Percentiles rank a stretch among this genome's conserved stretches.
Evolutionary conservation across 2,329 filamentous ascomycete genomes (phyloP).

Genomic region (Fusarium luffae): DNA sequence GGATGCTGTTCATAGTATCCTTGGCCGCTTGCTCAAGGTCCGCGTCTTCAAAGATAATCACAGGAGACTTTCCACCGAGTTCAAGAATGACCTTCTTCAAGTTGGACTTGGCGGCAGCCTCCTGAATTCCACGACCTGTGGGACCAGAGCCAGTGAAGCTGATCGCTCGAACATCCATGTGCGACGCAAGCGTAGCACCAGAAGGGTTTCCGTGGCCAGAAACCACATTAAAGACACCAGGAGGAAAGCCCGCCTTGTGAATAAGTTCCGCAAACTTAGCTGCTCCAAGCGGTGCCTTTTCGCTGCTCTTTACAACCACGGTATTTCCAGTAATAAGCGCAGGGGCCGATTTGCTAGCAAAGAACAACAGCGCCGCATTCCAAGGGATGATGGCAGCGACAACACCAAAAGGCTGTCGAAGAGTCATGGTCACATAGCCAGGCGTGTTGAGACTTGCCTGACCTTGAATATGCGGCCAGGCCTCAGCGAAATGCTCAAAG

Average conservation of each 20-base stretch:
- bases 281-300: constrained; percentile 35
- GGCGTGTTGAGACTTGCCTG: constrained; percentile 60
- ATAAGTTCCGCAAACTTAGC: constrained; percentile 63
- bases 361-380: constrained; percentile 62
- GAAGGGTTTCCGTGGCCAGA: constrained; percentile 76
- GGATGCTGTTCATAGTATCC: constrained; percentile 56
- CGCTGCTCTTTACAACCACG: constrained; percentile 34
- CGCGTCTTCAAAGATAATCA: constrained; percentile 70
- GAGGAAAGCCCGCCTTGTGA: constrained; percentile 77
- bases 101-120: constrained; percentile 71
- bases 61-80: constrained; percentile 75
- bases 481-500: constrained; percentile 57
- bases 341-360: constrained; percentile 53
- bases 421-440: constrained; percentile 57
- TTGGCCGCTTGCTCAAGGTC: constrained; percentile 56
- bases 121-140: constrained; percentile 79
- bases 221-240: constrained; percentile 79
- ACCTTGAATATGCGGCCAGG: constrained; percentile 55
- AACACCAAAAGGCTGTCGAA: constrained; percentile 64
- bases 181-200: constrained; percentile 73
- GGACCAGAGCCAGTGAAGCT: constrained; percentile 80
- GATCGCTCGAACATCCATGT: constrained; percentile 76
- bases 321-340: constrained; percentile 38
- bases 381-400: constrained; percentile 68
- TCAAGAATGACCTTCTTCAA: constrained; percentile 74